Conservation (phyloP, 306 rosid genomes). For the Boehmeria nivea region DNA sequence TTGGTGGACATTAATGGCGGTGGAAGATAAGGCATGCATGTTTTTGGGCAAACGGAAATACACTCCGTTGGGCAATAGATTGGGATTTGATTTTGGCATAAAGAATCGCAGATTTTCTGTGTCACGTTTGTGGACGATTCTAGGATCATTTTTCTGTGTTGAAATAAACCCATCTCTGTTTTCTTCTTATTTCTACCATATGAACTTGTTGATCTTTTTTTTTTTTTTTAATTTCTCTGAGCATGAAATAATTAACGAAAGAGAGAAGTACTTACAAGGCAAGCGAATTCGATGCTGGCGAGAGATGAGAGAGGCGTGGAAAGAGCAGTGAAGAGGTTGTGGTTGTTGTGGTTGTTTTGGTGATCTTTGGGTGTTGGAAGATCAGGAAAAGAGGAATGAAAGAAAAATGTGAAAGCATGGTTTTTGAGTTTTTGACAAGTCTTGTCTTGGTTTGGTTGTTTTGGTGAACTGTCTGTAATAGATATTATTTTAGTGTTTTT, state of each 20-base stretch:
- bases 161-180: background rate
- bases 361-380: background rate
- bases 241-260: no score
- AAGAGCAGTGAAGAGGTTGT: no score
- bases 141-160: constrained; percentile 10
- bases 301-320: background rate
- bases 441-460: background rate
- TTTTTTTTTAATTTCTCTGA: no score
- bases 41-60: background rate
- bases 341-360: no score
- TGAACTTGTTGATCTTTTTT: no score
- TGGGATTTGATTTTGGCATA: background rate
- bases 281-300: background rate
- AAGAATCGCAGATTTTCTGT: background rate
- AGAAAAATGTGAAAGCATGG: no score
- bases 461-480: no score
- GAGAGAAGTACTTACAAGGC: no score
- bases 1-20: no score
- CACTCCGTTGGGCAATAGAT: constrained; percentile 5
- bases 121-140: no score
- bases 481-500: no score
- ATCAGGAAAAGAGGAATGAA: background rate
- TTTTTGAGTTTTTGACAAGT: background rate
- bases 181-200: no score
- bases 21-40: constrained; percentile 5